Evolutionary conservation across 1,139 yeast genomes (phyloP), one percentile per base, ranked within the genome.

Genomic region (Nakaseomyces kungkrabaensis): DNA sequence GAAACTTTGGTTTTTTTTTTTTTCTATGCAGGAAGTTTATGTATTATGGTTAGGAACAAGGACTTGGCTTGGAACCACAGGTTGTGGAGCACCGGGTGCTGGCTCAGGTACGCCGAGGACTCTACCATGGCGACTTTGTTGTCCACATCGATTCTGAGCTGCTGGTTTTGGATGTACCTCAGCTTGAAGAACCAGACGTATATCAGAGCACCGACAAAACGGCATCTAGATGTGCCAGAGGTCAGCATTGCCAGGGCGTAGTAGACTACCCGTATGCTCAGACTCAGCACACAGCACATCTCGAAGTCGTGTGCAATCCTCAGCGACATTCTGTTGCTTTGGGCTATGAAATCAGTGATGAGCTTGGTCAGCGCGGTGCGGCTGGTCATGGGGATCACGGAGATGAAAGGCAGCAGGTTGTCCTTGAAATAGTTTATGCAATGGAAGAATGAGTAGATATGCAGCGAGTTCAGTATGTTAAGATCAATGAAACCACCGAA

Each of bases 391-490:
- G 54, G 53, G 25, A 54, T 49, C 24, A 61, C 51, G 1, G 72
- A 70, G 34, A 67, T 36, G 46, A 57, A 56, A 37, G 68, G 68
- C 47, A 72, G 54, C 31, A 72, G 46, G 46, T 62, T 62, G 25
- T 63, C 60, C 50, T 67, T 70, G 50, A 77, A 72, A 64, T 80
- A 81, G 37, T 73, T 71, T 53, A 79, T 64, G 26, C 75, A 67
- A 65, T 81, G 85, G 69, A 81, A 81, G 3, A 76, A 54, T 0
- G 83, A 77, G 63, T 74, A 81, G n/a, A 80, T 75, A 4, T 72
- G 69, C 53, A 77, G 80, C 31, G 84, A 75, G 59, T 76, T 76
- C 44, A 77, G 67, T 8, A 72, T 65, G n/a, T 74, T 74, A 7
- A 67, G 59, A 24, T 72, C 59, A 22, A 59, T 54, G 9, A 58